A percentile compares a stretch with the other conserved stretches of the same genome.
phyloP scores from a whole-genome alignment of 768 basidiomycete genomes.

The Boletellus emodensis region DNA sequence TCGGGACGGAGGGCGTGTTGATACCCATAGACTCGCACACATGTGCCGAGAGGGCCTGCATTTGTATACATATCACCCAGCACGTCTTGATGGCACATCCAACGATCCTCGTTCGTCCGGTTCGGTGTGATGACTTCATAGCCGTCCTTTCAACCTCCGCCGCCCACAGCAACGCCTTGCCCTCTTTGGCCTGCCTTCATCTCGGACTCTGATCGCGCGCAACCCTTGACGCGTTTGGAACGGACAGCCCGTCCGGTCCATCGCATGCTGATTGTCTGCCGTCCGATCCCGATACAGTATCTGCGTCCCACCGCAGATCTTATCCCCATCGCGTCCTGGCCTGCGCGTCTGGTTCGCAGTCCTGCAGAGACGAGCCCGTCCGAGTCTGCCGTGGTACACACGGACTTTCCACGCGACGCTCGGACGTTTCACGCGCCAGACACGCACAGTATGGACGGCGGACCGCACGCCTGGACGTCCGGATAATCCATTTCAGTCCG shows the following conservation, averaged over 20 bases:
- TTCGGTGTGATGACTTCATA: constrained; percentile 22
- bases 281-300: constrained; percentile 14
- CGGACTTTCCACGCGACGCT: constrained; percentile 7
- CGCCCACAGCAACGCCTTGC: no score
- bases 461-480: no score
- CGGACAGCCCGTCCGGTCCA: no score
- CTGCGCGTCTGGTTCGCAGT: no score
- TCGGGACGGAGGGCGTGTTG: constrained; percentile 15
- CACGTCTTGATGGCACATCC: constrained; percentile 4
- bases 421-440: constrained; percentile 21
- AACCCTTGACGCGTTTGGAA: no score
- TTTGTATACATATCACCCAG: constrained; percentile 25
- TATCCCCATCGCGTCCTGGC: neutral
- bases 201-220: constrained; percentile 25
- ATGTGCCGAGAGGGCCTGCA: constrained; percentile 15
- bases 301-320: no score
- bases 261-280: neutral
- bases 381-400: no score
- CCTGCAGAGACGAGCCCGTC: no score
- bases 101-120: constrained; percentile 1
- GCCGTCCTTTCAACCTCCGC: neutral
- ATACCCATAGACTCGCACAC: constrained; percentile 21
- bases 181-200: constrained; percentile 1
- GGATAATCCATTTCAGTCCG: no score
- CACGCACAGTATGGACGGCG: no score